Base-by-base conservation (phyloP, 192 early-diverging fungal genomes). In the Podila minutissima region DNA sequence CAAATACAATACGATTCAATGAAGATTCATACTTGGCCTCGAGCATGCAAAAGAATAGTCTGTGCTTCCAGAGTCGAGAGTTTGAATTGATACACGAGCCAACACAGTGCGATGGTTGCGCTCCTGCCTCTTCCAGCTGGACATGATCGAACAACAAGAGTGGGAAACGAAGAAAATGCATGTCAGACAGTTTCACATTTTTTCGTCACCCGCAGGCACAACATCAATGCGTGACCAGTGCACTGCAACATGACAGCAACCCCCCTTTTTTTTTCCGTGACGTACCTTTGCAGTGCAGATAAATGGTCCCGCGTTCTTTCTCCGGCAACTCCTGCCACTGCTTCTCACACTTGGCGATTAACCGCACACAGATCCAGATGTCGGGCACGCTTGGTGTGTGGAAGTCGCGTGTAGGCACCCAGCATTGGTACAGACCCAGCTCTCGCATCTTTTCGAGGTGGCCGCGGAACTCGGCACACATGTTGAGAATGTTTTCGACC, bases 391-490 rank as follows among this genome's bases (percentile, higher is more conserved):
- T 50, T 1, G 87, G 87, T n/a, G 84, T 74, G 48, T 62, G 66
- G 53, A 85, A 88, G 57, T 88, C 87, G 6, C 74, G 33, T 4
- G 85, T 86, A 12, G 74, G 68, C 24, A 88, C 35, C 68, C 85
- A 71, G 26, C 86, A 77, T 71, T 88, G 87, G 0, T 57, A 35
- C 1, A 88, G 72, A 4, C 66, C 67, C 33, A 88, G 50, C n/a
- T 82, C 76, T 17, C 66, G 17, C 66, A 85, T 86, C 0, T 79
- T 72, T 24, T 66, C 48, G 1, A 72, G 38, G 62, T 84, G 83
- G 10, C 87, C 87, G 17, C 61, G 59, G 37, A 88, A 88, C 46
- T 88, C 87, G 19, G 85, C 83, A 68, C 87, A 88, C 75, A 88
- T 71, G 62, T 88, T 88, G 35, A 88, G 67, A 24, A 88, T 67